phyloP scores from a whole-genome alignment of 257 asterid genomes.

The Cordia subcordata region DNA sequence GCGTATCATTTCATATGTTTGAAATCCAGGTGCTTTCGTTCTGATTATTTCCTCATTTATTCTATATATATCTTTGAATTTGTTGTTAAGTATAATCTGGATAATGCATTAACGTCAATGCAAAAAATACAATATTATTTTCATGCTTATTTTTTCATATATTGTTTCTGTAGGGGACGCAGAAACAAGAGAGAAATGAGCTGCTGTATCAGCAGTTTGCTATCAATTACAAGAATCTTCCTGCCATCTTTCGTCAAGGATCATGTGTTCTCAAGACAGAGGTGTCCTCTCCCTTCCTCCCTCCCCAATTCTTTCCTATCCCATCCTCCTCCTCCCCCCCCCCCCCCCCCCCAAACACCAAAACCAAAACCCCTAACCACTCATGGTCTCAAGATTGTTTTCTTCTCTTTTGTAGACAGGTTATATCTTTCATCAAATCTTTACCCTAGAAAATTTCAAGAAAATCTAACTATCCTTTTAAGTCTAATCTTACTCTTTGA shows the following conservation, averaged over 20 bases:
- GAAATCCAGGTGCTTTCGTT: too few species aligned
- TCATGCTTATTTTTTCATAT: conserved; percentile 5
- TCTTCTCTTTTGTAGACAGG: too few species aligned
- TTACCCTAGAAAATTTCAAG: too few species aligned
- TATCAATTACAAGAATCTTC: conserved; percentile 71
- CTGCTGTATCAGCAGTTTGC: conserved; percentile 64
- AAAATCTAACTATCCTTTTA: too few species aligned
- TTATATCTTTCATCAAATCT: too few species aligned
- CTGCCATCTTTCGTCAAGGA: conserved; percentile 81
- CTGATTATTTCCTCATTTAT: not conserved
- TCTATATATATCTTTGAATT: not conserved
- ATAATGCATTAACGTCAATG: not conserved
- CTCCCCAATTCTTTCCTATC: not conserved
- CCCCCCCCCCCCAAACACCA: not conserved
- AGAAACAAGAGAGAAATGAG: conserved; percentile 70
- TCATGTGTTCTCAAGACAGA: conserved; percentile 67
- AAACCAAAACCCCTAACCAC: too few species aligned
- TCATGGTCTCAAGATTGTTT: too few species aligned
- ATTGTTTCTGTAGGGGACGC: conserved; percentile 42
- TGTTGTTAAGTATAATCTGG: too few species aligned
- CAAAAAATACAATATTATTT: not conserved
- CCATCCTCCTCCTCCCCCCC: not conserved
- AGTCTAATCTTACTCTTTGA: too few species aligned
- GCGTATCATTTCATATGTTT: too few species aligned
- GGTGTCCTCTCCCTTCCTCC: conserved; percentile 24